A percentile compares a stretch with the other conserved stretches of the same genome.
Conservation (phyloP, 208 protist species). For the Trypanosoma mega region DNA sequence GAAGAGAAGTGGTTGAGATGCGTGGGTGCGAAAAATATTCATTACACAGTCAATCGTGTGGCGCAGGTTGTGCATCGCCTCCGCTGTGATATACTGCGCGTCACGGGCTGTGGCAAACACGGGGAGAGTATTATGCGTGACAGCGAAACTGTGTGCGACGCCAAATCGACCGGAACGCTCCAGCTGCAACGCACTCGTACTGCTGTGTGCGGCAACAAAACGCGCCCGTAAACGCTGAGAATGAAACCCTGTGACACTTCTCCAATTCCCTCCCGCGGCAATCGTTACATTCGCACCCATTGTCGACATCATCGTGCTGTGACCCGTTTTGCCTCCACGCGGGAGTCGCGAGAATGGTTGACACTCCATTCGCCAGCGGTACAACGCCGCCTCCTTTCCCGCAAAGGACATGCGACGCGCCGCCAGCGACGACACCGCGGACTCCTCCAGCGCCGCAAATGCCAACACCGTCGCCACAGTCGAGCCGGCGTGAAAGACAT, state of each 20-base stretch:
- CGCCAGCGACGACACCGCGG: conserved; percentile 20
- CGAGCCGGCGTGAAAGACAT: conserved; percentile 52
- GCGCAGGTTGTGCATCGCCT: conserved; percentile 18
- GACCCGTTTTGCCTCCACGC: neutral
- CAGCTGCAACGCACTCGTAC: neutral
- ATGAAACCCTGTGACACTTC: neutral
- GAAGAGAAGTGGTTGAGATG: conserved; percentile 26
- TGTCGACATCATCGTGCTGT: neutral
- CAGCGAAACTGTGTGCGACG: conserved; percentile 10
- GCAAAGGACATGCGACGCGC: conserved; percentile 26
- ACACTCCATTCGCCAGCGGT: conserved; percentile 27
- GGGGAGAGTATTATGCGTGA: conserved; percentile 22
- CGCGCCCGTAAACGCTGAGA: conserved; percentile 21
- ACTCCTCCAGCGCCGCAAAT: conserved; percentile 45
- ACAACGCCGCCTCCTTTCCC: conserved; percentile 29
- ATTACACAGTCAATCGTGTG: conserved; percentile 4
- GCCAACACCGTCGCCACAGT: conserved; percentile 46
- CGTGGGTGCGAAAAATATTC: conserved; percentile 43
- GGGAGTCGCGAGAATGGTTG: too few species aligned
- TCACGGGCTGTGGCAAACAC: conserved; percentile 23
- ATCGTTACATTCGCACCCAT: neutral
- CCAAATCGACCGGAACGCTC: conserved; percentile 9
- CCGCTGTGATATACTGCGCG: conserved; percentile 1
- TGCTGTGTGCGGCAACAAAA: conserved; percentile 23
- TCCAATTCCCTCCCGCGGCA: neutral